A percentile compares a stretch with the other conserved stretches of the same genome.
Evolutionary conservation across 108 stramenopile genomes (phyloP).

Genomic region (Cyclotella baltica): DNA sequence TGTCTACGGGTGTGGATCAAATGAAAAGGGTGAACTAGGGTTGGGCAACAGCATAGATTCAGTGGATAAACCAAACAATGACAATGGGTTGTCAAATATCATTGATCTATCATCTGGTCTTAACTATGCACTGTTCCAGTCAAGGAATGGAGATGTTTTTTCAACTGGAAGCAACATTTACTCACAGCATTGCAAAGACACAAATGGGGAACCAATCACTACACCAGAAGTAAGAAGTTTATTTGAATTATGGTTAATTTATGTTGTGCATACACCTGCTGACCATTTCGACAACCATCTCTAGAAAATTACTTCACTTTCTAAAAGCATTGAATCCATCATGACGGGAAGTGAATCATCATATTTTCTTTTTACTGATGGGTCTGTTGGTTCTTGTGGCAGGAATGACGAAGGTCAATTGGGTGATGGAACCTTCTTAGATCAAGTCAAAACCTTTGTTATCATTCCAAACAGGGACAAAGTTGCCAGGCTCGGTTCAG

Average conservation of each 20-base stretch:
- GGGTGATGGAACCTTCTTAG: constrained; percentile 46
- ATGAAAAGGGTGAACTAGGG: constrained; percentile 49
- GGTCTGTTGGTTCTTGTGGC: constrained; percentile 43
- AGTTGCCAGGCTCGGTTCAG: constrained; percentile 23
- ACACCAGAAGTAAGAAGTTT: constrained; percentile 2
- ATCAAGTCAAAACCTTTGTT: constrained; percentile 25
- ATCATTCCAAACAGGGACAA: constrained; percentile 16
- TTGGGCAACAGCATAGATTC: constrained; percentile 20
- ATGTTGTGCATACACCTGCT: neutral
- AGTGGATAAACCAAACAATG: constrained; percentile 14
- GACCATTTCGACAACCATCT: constrained; percentile 1
- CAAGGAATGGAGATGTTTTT: constrained; percentile 26
- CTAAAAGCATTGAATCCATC: neutral
- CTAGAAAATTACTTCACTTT: constrained; percentile 1
- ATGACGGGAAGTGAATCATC: constrained; percentile 41
- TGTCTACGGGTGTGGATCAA: constrained; percentile 24
- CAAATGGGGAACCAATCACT: constrained; percentile 26
- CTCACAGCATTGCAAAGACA: constrained; percentile 52
- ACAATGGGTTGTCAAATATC: constrained; percentile 29
- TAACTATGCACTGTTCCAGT: constrained; percentile 32
- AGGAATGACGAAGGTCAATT: constrained; percentile 48
- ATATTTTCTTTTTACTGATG: constrained; percentile 44
- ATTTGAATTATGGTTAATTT: neutral
- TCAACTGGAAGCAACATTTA: constrained; percentile 47
- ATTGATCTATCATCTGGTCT: constrained; percentile 35